These are phyloP conservation scores for Discostella pseudostelligera DNA, from an alignment of 108 stramenopile genomes.

Conservation along the genomic window DNA sequence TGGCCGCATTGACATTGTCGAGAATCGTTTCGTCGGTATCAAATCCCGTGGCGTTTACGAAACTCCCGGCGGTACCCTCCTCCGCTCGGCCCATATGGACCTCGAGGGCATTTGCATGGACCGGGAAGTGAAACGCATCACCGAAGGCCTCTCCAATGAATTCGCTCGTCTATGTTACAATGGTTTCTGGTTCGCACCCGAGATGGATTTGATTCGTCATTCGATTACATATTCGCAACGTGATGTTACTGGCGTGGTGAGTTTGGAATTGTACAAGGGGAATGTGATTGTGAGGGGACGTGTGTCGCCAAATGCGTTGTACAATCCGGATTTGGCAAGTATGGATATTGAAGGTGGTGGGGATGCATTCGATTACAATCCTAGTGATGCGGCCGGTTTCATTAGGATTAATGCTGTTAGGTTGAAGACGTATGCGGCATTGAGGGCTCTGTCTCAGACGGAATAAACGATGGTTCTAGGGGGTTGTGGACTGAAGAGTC, in stretches of 20 bases:
- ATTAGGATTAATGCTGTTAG: constrained; percentile 97
- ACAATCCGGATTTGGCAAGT: constrained; percentile 95
- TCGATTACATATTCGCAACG: constrained; percentile 85
- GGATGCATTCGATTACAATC: constrained; percentile 96
- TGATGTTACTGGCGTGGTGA: constrained; percentile 90
- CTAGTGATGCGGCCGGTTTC: constrained; percentile 96
- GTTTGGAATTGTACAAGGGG: constrained; percentile 95
- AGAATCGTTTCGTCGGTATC: constrained; percentile 99
- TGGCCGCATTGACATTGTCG: constrained; percentile 98
- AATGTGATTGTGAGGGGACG: constrained; percentile 89
- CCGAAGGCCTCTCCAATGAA: constrained; percentile 85
- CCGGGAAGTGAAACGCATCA: constrained; percentile 97
- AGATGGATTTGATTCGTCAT: constrained; percentile 96
- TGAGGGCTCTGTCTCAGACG: constrained; percentile 64
- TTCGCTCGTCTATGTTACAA: constrained; percentile 98
- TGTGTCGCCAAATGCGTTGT: constrained; percentile 82
- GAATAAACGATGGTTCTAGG: background rate
- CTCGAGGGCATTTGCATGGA: constrained; percentile 95
- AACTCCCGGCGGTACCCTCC: constrained; percentile 96
- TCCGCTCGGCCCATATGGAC: constrained; percentile 95
- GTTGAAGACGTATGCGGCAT: constrained; percentile 95
- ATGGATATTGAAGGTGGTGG: constrained; percentile 99
- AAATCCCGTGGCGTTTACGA: constrained; percentile 99
- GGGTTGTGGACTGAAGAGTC: too few species aligned
- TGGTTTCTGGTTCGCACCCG: constrained; percentile 99